phyloP scores from a whole-genome alignment of 805 yeast species.

The Isabelozyma heimii region DNA sequence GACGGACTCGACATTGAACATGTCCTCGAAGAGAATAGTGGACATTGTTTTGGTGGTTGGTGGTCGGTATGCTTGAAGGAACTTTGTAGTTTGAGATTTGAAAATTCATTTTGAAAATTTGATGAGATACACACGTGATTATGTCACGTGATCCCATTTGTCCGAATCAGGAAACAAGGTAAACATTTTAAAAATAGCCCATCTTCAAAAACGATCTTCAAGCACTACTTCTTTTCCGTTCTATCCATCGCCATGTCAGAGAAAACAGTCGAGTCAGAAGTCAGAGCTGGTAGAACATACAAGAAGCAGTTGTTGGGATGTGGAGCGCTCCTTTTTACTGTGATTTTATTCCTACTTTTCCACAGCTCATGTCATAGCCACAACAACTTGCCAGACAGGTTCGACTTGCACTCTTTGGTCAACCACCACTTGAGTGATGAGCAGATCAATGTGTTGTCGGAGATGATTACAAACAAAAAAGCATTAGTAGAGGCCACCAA shows the following conservation, averaged over 20 bases:
- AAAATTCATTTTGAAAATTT: neutral
- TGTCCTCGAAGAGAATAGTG: constrained; percentile 85
- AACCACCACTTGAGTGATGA: neutral
- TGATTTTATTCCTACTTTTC: neutral
- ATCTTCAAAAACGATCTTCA: neutral
- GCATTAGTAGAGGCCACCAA: neutral
- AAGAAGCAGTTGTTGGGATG: neutral
- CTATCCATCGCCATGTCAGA: neutral
- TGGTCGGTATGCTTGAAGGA: too few species aligned
- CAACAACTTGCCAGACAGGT: neutral
- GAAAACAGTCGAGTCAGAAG: neutral
- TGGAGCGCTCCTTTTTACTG: neutral
- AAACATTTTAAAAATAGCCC: neutral
- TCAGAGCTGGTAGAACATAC: neutral
- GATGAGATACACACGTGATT: neutral
- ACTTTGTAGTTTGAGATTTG: too few species aligned
- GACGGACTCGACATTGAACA: constrained; percentile 78
- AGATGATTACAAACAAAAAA: neutral
- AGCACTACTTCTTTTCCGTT: neutral
- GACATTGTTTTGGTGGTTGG: constrained; percentile 24
- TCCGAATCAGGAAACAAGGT: neutral
- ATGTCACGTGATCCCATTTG: neutral
- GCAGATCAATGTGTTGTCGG: neutral
- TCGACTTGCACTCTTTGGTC: neutral
- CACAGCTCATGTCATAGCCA: neutral